Conservation (phyloP, 2,329 filamentous ascomycete species). For the Xylariales sp. region DNA sequence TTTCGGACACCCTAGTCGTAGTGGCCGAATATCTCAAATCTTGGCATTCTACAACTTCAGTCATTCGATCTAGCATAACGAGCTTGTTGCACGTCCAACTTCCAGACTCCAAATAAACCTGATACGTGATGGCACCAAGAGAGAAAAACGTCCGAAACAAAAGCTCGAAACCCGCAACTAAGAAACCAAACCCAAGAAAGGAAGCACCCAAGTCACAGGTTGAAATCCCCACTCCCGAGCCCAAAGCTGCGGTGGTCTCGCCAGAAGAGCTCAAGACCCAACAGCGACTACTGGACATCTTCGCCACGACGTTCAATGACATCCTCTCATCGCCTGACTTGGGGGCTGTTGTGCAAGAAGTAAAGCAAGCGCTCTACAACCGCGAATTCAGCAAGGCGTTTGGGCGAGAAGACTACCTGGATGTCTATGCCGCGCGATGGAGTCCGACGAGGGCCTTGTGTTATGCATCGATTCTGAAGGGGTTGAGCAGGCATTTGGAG, state of each 20-base stretch:
- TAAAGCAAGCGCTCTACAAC: constrained; percentile 82
- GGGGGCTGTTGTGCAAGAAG: constrained; percentile 62
- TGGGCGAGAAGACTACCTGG: constrained; percentile 62
- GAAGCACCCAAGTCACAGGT: too few relatives aligned
- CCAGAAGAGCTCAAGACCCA: constrained; percentile 35
- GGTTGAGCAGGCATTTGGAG: constrained; percentile 30
- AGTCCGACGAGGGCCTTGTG: constrained; percentile 80
- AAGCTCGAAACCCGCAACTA: too few relatives aligned
- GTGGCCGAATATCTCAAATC: too few relatives aligned
- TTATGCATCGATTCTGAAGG: constrained; percentile 59
- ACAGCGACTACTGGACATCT: constrained; percentile 69
- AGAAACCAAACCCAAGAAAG: too few relatives aligned
- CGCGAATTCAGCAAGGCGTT: constrained; percentile 83
- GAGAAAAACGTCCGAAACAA: too few relatives aligned
- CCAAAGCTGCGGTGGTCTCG: background rate
- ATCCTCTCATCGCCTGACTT: constrained; percentile 44
- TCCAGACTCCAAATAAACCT: too few relatives aligned
- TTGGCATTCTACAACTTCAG: too few relatives aligned
- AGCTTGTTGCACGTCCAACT: too few relatives aligned
- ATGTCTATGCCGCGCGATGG: constrained; percentile 86
- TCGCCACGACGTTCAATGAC: constrained; percentile 58
- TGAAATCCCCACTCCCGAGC: too few relatives aligned
- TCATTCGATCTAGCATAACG: too few relatives aligned
- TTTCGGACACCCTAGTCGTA: too few relatives aligned
- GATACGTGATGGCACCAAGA: too few relatives aligned